Evolutionary conservation across 768 basidiomycete species (phyloP).

Genomic region (Trametes elegans): DNA sequence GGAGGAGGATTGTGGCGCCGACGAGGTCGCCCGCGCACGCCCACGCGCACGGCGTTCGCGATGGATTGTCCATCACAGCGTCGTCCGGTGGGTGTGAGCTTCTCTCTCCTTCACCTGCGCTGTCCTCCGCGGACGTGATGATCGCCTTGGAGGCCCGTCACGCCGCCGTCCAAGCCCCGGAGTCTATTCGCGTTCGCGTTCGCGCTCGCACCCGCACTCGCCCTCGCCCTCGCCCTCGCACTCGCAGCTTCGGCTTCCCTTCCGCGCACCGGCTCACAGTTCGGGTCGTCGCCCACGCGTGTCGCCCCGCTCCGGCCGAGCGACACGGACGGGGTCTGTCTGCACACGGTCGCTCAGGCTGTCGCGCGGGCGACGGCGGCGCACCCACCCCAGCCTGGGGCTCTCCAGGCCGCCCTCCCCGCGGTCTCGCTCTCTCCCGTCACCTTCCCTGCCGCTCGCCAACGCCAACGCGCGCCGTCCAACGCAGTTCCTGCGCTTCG

Average conservation of each 20-base stretch:
- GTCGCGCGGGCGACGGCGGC: background rate
- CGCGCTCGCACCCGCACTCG: background rate
- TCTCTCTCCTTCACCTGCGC: background rate
- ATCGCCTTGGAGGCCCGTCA: background rate
- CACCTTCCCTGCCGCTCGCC: background rate
- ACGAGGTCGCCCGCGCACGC: background rate
- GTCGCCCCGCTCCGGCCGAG: too few relatives aligned
- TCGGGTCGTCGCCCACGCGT: too few relatives aligned
- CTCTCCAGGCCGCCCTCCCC: background rate
- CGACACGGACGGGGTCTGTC: too few relatives aligned
- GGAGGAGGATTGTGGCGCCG: constrained; percentile 18
- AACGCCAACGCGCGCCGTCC: background rate
- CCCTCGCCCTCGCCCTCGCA: background rate
- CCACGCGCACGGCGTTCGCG: background rate
- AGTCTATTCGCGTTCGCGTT: too few relatives aligned
- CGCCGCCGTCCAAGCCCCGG: too few relatives aligned
- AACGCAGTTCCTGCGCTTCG: background rate
- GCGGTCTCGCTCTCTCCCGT: background rate
- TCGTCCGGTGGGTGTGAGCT: background rate
- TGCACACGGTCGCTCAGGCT: background rate
- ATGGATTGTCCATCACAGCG: background rate
- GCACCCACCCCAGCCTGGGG: background rate
- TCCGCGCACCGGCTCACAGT: too few relatives aligned
- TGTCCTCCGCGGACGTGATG: background rate
- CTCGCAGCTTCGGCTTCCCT: background rate